A percentile compares a stretch with the other conserved stretches of the same genome.
Evolutionary conservation across 1,139 yeast genomes (phyloP).

Genomic region (Yamadazyma siamensis): DNA sequence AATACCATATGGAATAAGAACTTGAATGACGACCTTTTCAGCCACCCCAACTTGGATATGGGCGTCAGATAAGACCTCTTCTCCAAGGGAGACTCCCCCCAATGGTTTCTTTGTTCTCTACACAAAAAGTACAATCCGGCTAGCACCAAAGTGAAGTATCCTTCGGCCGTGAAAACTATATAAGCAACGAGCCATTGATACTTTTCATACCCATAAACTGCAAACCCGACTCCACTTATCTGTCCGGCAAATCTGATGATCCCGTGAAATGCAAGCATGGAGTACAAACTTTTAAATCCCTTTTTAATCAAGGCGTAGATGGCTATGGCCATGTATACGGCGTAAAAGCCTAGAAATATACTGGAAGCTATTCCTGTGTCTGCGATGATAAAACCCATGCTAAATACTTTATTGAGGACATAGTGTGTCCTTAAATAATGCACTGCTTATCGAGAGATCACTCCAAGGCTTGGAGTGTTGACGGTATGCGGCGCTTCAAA

Average conservation of each 20-base stretch:
- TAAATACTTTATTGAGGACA: too few species aligned
- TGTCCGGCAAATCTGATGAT: constrained; percentile 33
- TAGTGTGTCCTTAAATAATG: too few species aligned
- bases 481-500: too few species aligned
- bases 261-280: constrained; percentile 26
- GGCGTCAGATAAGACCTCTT: constrained; percentile 5
- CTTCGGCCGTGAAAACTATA: constrained; percentile 37
- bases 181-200: constrained; percentile 37
- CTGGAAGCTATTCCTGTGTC: constrained; percentile 34
- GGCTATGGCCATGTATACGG: constrained; percentile 19
- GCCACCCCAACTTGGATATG: neutral
- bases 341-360: constrained; percentile 25
- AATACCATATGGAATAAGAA: constrained; percentile 21
- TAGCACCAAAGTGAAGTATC: constrained; percentile 33
- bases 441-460: too few species aligned
- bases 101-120: constrained; percentile 20
- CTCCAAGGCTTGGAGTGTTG: too few species aligned
- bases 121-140: constrained; percentile 24
- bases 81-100: constrained; percentile 16
- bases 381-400: constrained; percentile 11
- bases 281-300: constrained; percentile 22
- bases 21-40: constrained; percentile 3
- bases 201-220: constrained; percentile 23
- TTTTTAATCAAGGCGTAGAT: constrained; percentile 13
- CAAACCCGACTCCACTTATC: constrained; percentile 33